These are phyloP conservation scores for Agaricus blazei DNA, from an alignment of 768 basidiomycete genomes.

Conservation along the genomic window DNA sequence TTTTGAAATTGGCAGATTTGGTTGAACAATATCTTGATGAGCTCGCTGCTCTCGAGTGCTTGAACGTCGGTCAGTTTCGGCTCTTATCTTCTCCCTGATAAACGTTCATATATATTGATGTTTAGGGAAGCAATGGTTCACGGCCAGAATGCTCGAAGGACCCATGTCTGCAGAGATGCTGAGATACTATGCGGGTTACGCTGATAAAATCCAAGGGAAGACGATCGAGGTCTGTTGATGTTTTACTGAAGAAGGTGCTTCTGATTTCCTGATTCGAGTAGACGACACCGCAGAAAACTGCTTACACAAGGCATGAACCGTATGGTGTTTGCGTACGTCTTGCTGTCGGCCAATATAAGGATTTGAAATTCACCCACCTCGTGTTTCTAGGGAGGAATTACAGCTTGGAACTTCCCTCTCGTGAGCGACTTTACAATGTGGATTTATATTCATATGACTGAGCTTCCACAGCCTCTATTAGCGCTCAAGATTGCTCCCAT, in stretches of 20 bases:
- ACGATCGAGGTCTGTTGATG: constrained; percentile 51
- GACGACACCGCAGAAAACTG: constrained; percentile 51
- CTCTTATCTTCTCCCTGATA: background rate
- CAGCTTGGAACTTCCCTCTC: constrained; percentile 56
- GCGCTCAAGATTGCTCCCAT: constrained; percentile 72
- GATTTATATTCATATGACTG: background rate
- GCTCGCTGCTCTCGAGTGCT: constrained; percentile 67
- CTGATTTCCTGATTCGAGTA: constrained; percentile 17
- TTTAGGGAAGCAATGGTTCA: constrained; percentile 49
- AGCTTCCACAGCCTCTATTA: constrained; percentile 35
- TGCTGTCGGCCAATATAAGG: background rate
- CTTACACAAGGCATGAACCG: constrained; percentile 68
- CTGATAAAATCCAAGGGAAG: constrained; percentile 79
- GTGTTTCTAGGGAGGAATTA: constrained; percentile 37
- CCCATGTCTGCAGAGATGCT: constrained; percentile 41
- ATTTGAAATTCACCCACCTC: too few species aligned
- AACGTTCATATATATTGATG: background rate
- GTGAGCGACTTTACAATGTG: constrained; percentile 5
- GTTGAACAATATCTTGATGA: constrained; percentile 59
- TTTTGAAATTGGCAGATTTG: constrained; percentile 59
- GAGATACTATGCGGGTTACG: constrained; percentile 86
- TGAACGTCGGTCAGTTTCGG: constrained; percentile 51
- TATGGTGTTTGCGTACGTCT: constrained; percentile 39
- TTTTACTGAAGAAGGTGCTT: background rate
- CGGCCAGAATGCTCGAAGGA: constrained; percentile 47